Base-by-base conservation (phyloP, 2,329 filamentous ascomycete genomes). In the Penicillium sp. region DNA sequence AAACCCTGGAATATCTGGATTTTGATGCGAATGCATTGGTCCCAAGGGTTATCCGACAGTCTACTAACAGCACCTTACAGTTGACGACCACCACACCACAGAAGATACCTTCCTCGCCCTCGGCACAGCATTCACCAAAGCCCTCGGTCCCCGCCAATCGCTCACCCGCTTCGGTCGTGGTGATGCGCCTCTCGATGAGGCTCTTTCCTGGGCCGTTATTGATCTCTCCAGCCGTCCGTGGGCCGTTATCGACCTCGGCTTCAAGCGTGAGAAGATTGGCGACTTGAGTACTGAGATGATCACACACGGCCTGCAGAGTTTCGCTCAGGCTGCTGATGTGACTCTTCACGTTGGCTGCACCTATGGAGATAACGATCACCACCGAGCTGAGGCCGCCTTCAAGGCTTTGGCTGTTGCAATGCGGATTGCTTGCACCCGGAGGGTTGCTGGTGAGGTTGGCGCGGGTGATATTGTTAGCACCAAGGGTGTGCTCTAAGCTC, bases 1-100 rank as follows among this genome's bases (percentile, higher is more conserved):
- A 4, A 39, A 39, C 4, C n/a, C 2, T 14, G 14, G 6, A 4
- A 6, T 6, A 33, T 33, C 11, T 14, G 5, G 14, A 4, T 33
- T 16, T 13, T 1, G 31, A 10, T 19, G 35, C 35, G n/a, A 19
- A 39, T 19, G 16, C n/a, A 39, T 39, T 19, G 16, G n/a, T 39
- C 35, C 35, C 31, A 16, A 33, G 14, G n/a, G 8, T 39, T 11
- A 3, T n/a, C 19, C 4, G 5, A 4, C 11, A 44, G 8, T 29
- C 6, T 23, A 53, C 46, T 46, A 19, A 35, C 46, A 43, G 49
- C 19, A 29, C 4, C 4, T 47, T 13, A 35, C 29, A 93, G 92
- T 99, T 75, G 95, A 99, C 79, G 95, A 98, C 83, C 95, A 99
- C 80, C 95, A 99, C 84, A 97, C 93, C 9, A 90, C 93, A 62